Base-by-base conservation (phyloP, 306 rosid genomes). In the Cicer pinnatifidum region DNA sequence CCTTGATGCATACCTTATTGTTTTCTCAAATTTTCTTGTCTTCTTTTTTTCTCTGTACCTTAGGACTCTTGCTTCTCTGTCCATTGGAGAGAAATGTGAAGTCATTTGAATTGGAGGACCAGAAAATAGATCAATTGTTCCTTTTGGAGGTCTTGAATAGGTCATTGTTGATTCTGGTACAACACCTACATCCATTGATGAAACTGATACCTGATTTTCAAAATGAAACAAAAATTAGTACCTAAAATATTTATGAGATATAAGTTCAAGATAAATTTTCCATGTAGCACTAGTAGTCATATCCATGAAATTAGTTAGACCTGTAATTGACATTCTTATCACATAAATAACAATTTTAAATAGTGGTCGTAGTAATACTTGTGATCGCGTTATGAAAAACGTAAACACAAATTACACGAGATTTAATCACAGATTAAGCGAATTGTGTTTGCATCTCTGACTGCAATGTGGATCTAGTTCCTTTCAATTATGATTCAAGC, bases 1-100 rank as follows among this genome's bases (percentile, higher is more conserved):
- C 84, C 99, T 88, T 9, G 97, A 94, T 15, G 97, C 99, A 81
- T 94, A 94, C 77, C 99, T 59, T 38, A 91, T 94, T 9, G 96
- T 94, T 75, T 94, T 94, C 90, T 91, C 96, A 45, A 94, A 94
- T 80, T 91, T 94, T 62, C 99, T 86, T 11, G 82, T 80, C 87
- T 94, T 94, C 87, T 91, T 94, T 54, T 94, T 94, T 84, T 91
- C 97, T 47, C 95, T 85, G 63, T 94, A 94, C 77, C 99, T 83
- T 7, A 91, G 82, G 52, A 94, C 97, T 78, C 97, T 90, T 17
- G 99, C 97, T 56, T 88, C 95, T 67, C 99, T 82, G 71, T 94
- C 99, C 90, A 87, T 53, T 63, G 92, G 97, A 53, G 87, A 72
- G 3, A 94, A 84, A 40, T 89, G 97, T 17, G 84, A 13, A 16